Conservation (phyloP, 2,329 filamentous ascomycete genomes). For the Neonectria faginata region DNA sequence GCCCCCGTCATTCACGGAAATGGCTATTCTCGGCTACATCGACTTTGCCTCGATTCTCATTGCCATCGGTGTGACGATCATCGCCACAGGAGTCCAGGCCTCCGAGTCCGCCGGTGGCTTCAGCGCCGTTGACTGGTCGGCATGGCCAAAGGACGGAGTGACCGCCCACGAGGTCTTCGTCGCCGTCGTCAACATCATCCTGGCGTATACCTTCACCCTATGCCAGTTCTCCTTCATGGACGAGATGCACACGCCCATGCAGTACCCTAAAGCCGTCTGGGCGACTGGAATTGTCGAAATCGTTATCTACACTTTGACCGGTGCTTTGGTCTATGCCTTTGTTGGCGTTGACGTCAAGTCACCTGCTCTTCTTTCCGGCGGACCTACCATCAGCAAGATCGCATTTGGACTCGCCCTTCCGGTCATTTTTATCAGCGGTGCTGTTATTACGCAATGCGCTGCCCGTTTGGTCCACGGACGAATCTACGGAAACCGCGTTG, state of each 20-base stretch:
- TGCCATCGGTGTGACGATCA: slow-evolving; percentile 28
- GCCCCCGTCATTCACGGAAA: slow-evolving; percentile 24
- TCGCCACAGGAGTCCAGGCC: slow-evolving; percentile 24
- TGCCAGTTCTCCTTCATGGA: slow-evolving; percentile 31
- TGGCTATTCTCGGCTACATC: slow-evolving; percentile 28
- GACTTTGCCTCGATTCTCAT: slow-evolving; percentile 24
- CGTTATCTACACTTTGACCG: slow-evolving; percentile 28
- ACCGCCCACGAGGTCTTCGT: slow-evolving; percentile 28
- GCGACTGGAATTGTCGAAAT: slow-evolving; percentile 28
- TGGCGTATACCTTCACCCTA: slow-evolving; percentile 28
- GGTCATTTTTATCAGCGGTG: slow-evolving; percentile 29
- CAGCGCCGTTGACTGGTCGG: slow-evolving; percentile 26
- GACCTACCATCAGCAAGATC: slow-evolving; percentile 24
- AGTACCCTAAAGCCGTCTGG: slow-evolving; percentile 31
- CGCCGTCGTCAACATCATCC: slow-evolving; percentile 28
- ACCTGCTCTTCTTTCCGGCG: slow-evolving; percentile 25
- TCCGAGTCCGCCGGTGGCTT: slow-evolving; percentile 13
- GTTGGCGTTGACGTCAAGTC: slow-evolving; percentile 25
- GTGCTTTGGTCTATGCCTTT: slow-evolving; percentile 26
- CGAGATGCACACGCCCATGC: slow-evolving; percentile 26
- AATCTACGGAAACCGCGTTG: slow-evolving; percentile 26
- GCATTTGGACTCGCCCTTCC: slow-evolving; percentile 27
- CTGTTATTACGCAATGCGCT: slow-evolving; percentile 27
- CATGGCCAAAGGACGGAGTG: slow-evolving; percentile 20
- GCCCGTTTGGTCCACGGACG: slow-evolving; percentile 25